phyloP scores from a whole-genome alignment of 768 basidiomycete genomes.

The Lanmaoa rubissima region DNA sequence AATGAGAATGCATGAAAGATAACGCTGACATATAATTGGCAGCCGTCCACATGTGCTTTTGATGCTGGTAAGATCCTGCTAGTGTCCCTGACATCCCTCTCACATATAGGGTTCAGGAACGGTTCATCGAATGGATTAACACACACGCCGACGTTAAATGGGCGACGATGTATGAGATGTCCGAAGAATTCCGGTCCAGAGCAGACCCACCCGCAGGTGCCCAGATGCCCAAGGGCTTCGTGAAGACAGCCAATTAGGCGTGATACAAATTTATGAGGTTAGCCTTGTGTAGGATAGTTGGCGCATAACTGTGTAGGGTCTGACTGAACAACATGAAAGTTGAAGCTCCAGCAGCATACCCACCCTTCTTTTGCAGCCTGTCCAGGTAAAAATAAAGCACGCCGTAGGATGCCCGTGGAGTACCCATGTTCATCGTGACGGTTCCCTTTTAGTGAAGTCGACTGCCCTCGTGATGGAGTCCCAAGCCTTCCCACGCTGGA shows the following conservation, averaged over 20 bases:
- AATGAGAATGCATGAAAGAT: neutral
- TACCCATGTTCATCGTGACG: neutral
- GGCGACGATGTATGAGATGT: conserved; percentile 70
- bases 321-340: neutral
- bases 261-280: neutral
- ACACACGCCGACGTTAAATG: conserved; percentile 67
- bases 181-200: conserved; percentile 56
- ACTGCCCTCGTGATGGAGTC: neutral
- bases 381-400: neutral
- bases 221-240: conserved; percentile 51
- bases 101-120: conserved; percentile 41
- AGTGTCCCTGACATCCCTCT: neutral
- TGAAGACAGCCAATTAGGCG: conserved; percentile 3
- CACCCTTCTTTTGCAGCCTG: neutral
- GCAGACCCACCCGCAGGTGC: conserved; percentile 48
- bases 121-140: conserved; percentile 75
- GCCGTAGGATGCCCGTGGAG: conserved; percentile 5
- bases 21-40: conserved; percentile 3
- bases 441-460: neutral
- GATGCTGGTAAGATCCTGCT: conserved; percentile 52
- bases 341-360: neutral
- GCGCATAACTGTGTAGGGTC: neutral
- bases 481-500: conserved; percentile 6
- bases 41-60: conserved; percentile 69
- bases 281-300: conserved; percentile 7